Base-by-base conservation (phyloP, 148 eudicot genomes). In the Rhododendron simsii region DNA sequence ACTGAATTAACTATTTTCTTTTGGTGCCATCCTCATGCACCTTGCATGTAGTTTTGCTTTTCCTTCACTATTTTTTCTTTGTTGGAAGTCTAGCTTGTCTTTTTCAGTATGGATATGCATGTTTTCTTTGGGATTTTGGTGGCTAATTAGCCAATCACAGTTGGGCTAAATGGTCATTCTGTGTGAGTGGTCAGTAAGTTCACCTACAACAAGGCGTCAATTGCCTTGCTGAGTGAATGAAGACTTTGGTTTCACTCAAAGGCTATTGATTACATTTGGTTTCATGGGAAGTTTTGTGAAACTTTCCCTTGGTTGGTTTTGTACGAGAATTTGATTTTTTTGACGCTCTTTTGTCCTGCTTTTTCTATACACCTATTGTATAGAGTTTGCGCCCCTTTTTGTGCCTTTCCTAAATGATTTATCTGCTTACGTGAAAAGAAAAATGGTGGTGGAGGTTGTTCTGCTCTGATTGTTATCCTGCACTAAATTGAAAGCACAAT, bases 101-200 rank as follows among this genome's bases (percentile, higher is more conserved):
- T 47, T 73, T 85, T 53, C 63, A 15, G 65, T 5, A 23, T 28
- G 55, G 61, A n/a, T 48, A n/a, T 67, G 59, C 48, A 33, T 35
- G 14, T 67, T 59, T 77, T 76, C 18, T 78, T n/a, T 47, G 45
- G 6, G 20, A 41, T 45, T 85, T n/a, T 87, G 95, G 95, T 89
- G 90, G 86, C 89, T 61, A 91, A 93, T 92, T 93, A 92, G 95
- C 95, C 94, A 86, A 86, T 91, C 94, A 90, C 89, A 90, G 87
- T 65, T 87, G 87, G 87, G 86, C 85, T 81, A 12, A 57, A 83
- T 88, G 85, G 86, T 88, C 81, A 14, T 82, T 82, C 30, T 87
- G 87, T 92, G 91, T 90, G 93, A 89, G 44, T 92, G 95, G 92
- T 92, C 94, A 91, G 93, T 92, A 93, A 87, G 86, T 82, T 65